Evolutionary conservation across 179 eudicot genomes (phyloP), one percentile per base, ranked within the genome.

Genomic region (Corrigiola litoralis): DNA sequence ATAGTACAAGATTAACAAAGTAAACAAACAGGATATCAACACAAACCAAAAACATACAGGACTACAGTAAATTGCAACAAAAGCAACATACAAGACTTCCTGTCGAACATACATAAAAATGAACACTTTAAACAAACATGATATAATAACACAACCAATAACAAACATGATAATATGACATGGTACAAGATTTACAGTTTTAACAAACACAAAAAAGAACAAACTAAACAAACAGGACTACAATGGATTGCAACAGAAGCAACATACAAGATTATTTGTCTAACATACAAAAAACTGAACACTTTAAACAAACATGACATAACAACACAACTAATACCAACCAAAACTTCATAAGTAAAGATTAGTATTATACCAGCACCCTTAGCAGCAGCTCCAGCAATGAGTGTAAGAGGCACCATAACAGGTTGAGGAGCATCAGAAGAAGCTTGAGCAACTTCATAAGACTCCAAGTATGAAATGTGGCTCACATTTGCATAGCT

Each of bases 301-400:
- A 55, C 2, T 11, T 25, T 56, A 45, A 12, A 69, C 1, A 21
- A 12, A 48, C 62, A 40, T 32, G 0, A 36, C 13, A 68, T 64
- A 53, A 60, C 65, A 55, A 41, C 66, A 63, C 16, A n/a, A n/a
- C n/a, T n/a, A n/a, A n/a, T n/a, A n/a, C n/a, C n/a, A n/a, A n/a
- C n/a, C n/a, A n/a, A n/a, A n/a, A n/a, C n/a, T n/a, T n/a, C n/a
- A n/a, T n/a, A n/a, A n/a, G n/a, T n/a, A n/a, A n/a, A n/a, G n/a
- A n/a, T n/a, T n/a, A n/a, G n/a, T n/a, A n/a, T n/a, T n/a, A 23
- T 84, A 90, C 97, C 92, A 81, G 97, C 97, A 23, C 92, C 85
- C 75, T 82, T 84, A 21, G 87, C 71, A 85, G 78, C 88, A 77
- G 97, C 92, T 62, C 87, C 86, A 46, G 61, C 65, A 56, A 90